phyloP scores from a whole-genome alignment of 257 asterid species.

The Salvia splendens region DNA sequence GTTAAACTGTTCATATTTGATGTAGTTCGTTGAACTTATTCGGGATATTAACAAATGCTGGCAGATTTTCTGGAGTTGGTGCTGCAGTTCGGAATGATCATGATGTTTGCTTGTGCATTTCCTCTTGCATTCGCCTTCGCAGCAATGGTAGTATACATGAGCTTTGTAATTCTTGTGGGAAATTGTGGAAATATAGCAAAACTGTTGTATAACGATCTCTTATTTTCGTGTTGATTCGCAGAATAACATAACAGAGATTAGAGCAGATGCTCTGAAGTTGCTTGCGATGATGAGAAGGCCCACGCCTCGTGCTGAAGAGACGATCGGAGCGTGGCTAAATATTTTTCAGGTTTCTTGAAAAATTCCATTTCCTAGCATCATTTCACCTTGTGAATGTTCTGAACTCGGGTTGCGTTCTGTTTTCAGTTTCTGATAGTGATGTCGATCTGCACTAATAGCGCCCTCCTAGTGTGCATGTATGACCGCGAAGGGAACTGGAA shows the following conservation, averaged over 20 bases:
- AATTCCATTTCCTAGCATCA: conserved; percentile 3
- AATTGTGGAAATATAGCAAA: not conserved
- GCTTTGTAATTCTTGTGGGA: not conserved
- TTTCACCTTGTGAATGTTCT: not conserved
- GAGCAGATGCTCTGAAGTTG: conserved; percentile 90
- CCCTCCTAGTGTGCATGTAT: conserved; percentile 76
- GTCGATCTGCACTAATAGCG: conserved; percentile 88
- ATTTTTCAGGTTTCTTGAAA: conserved; percentile 68
- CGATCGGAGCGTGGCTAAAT: conserved; percentile 96
- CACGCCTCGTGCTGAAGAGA: conserved; percentile 75
- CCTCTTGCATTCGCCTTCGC: conserved; percentile 94
- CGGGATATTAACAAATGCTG: not conserved
- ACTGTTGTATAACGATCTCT: not conserved
- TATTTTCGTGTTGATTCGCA: conserved; percentile 31
- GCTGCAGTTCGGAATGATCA: conserved; percentile 92
- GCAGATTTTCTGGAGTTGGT: conserved; percentile 95
- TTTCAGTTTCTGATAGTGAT: conserved; percentile 80
- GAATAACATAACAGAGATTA: conserved; percentile 88
- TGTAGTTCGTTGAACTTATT: not conserved
- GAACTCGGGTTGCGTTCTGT: conserved; percentile 4
- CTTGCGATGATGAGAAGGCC: conserved; percentile 91
- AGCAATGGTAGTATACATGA: conserved; percentile 59
- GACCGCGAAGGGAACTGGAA: conserved; percentile 84
- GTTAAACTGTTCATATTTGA: not conserved
- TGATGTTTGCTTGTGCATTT: conserved; percentile 99